A percentile compares a stretch with the other conserved stretches of the same genome.
Conservation (phyloP, 208 protist genomes). For the Angomonas deanei region DNA sequence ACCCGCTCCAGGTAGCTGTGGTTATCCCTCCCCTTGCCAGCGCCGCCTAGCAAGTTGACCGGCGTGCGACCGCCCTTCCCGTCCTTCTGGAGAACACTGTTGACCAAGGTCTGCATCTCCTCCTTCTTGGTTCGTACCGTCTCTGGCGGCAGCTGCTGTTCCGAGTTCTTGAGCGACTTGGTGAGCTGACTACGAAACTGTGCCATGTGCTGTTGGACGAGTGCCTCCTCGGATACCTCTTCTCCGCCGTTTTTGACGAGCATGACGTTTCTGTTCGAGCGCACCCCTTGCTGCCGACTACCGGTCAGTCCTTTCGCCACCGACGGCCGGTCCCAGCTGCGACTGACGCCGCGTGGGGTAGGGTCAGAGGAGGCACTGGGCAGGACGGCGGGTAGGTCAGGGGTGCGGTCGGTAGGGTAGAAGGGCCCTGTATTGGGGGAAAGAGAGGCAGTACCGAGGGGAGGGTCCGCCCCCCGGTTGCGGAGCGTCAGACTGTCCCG, state of each 20-base stretch:
- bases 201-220: background rate
- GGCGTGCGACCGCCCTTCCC: background rate
- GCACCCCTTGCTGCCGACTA: too few relatives aligned
- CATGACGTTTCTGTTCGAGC: too few relatives aligned
- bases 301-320: too few relatives aligned
- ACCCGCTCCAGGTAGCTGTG: background rate
- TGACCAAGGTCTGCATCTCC: background rate
- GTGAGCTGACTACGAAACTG: background rate
- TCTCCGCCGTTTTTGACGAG: too few relatives aligned
- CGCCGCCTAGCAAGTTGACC: background rate
- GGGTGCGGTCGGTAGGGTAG: background rate
- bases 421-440: background rate
- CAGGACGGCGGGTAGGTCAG: background rate
- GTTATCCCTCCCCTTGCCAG: slow-evolving; percentile 1
- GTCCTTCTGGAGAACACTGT: background rate
- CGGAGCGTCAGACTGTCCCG: background rate
- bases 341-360: too few relatives aligned
- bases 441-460: background rate
- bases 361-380: background rate
- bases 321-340: background rate
- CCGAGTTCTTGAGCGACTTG: background rate
- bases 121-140: too few relatives aligned
- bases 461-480: background rate
- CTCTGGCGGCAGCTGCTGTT: background rate
- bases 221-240: background rate